Base-by-base conservation (phyloP, 2,329 filamentous ascomycete genomes). In the Penicillium vulpinum region DNA sequence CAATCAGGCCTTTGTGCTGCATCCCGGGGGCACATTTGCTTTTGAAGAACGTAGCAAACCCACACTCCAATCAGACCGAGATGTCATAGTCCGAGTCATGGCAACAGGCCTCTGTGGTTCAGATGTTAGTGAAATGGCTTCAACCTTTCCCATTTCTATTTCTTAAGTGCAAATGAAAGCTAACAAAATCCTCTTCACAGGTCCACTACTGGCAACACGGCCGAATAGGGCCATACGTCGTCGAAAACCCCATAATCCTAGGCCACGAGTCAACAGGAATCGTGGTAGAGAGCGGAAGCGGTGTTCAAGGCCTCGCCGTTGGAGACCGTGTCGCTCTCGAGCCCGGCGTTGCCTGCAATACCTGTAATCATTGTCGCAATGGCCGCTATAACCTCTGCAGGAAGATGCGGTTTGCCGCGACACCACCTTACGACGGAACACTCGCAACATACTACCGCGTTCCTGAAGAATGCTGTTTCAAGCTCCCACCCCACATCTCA, bases 301-400 rank as follows among this genome's bases (percentile, higher is more conserved):
- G 73, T 26, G 84, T 87, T 24, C 80, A 76, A 33, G 75, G 74
- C 2, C 73, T 89, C 28, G 77, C 80, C 52, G 75, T 82, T 16
- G 88, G 87, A 54, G 90, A 93, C 72, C 82, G 81, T 36, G 89
- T 93, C 13, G 88, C 87, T 2, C 85, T 91, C 72, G 89, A 92
- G 75, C 87, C 88, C 29, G 88, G 88, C 55, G 78, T 88, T 43
- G 85, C 87, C 1, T 91, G 88, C 73, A 82, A 85, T 35, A 83
- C 84, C 62, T 96, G 92, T 80, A 70, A 75, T 39, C 78, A 84
- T 63, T 96, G 92, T 78, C 87, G 90, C 62, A 80, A 83, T 44
- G 92, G 92, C 51, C 82, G 85, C 62, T 96, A 96, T 80, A 96
- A 96, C 73, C 85, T 96, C 26, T 97, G 92, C 77, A 81, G 83